These are phyloP conservation scores for Saccharomycopsis fibuligera DNA, from an alignment of 805 yeast species.

Conservation along the genomic window DNA sequence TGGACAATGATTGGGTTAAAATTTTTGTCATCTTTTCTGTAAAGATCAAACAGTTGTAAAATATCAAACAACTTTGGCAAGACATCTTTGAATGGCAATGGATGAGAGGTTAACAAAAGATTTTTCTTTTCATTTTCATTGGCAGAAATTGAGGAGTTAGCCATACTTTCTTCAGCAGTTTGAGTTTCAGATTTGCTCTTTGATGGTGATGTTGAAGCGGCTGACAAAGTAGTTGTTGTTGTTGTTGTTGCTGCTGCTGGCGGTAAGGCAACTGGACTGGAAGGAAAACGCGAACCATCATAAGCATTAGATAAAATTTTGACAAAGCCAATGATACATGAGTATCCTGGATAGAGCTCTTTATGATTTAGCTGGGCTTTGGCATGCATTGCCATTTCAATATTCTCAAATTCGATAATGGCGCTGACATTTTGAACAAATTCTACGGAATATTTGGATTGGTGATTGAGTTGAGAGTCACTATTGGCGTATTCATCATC, in stretches of 20 bases:
- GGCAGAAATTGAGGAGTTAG: not conserved
- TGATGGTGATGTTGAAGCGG: too few species aligned
- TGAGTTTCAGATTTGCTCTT: not conserved
- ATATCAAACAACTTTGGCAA: slow-evolving; percentile 2
- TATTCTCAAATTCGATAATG: slow-evolving; percentile 62
- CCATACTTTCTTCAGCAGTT: not conserved
- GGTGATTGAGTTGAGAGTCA: too few species aligned
- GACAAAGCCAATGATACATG: slow-evolving; percentile 79
- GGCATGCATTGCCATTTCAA: slow-evolving; percentile 76
- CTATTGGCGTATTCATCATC: slow-evolving; percentile 5
- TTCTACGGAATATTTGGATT: slow-evolving; percentile 16
- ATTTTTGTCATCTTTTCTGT: not conserved
- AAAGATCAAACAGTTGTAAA: slow-evolving; percentile 1
- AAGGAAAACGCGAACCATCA: too few species aligned
- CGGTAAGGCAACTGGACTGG: not conserved
- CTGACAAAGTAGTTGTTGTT: not conserved
- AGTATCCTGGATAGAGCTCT: slow-evolving; percentile 73
- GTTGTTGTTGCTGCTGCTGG: not conserved
- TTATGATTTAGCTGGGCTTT: slow-evolving; percentile 73
- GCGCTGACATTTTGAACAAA: slow-evolving; percentile 39
- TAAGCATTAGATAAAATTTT: slow-evolving; percentile 37
- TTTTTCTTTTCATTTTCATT: slow-evolving; percentile 25
- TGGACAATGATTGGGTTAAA: slow-evolving; percentile 23
- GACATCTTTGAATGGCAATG: slow-evolving; percentile 4
- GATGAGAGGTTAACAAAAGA: slow-evolving; percentile 7